Percentiles rank a stretch among this genome's conserved stretches.
Evolutionary conservation across 768 basidiomycete species (phyloP).

Genomic region (Suillus hirtellus): DNA sequence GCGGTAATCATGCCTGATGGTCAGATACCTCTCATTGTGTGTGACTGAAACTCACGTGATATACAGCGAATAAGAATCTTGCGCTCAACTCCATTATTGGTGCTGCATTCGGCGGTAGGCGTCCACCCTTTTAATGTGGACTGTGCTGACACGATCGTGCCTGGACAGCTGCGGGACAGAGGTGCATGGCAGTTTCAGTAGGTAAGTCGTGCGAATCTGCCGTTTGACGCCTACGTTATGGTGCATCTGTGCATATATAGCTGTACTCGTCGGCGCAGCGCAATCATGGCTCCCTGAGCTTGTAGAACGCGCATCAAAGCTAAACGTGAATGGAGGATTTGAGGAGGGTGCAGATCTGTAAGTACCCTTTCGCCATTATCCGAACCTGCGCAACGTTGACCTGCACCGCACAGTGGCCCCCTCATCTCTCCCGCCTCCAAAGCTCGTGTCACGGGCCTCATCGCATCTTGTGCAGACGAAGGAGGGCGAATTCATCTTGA

Average conservation of each 20-base stretch:
- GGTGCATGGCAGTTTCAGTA: slow-evolving; percentile 96
- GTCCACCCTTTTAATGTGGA: slow-evolving; percentile 13
- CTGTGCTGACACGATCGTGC: slow-evolving; percentile 22
- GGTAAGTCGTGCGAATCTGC: slow-evolving; percentile 44
- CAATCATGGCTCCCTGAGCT: slow-evolving; percentile 86
- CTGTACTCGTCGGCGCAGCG: slow-evolving; percentile 79
- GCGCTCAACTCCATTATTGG: slow-evolving; percentile 91
- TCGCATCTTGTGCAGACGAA: slow-evolving; percentile 72
- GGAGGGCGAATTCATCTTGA: slow-evolving; percentile 89
- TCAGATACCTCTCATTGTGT: slow-evolving; percentile 34
- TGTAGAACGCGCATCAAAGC: slow-evolving; percentile 72
- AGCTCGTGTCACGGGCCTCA: slow-evolving; percentile 69
- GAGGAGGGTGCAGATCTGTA: slow-evolving; percentile 84
- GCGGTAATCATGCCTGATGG: slow-evolving; percentile 93
- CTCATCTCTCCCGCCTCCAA: slow-evolving; percentile 84
- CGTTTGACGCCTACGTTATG: not conserved
- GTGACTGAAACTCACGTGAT: slow-evolving; percentile 7
- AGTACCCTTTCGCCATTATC: slow-evolving; percentile 17
- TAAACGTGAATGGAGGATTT: slow-evolving; percentile 90
- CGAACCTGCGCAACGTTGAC: slow-evolving; percentile 7
- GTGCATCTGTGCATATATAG: slow-evolving; percentile 31
- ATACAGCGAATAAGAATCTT: slow-evolving; percentile 83
- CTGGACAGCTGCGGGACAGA: slow-evolving; percentile 82
- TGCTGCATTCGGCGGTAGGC: slow-evolving; percentile 85
- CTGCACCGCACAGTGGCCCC: slow-evolving; percentile 54